phyloP scores from a whole-genome alignment of 2,329 filamentous ascomycete genomes.

The Botryotinia globosa region DNA sequence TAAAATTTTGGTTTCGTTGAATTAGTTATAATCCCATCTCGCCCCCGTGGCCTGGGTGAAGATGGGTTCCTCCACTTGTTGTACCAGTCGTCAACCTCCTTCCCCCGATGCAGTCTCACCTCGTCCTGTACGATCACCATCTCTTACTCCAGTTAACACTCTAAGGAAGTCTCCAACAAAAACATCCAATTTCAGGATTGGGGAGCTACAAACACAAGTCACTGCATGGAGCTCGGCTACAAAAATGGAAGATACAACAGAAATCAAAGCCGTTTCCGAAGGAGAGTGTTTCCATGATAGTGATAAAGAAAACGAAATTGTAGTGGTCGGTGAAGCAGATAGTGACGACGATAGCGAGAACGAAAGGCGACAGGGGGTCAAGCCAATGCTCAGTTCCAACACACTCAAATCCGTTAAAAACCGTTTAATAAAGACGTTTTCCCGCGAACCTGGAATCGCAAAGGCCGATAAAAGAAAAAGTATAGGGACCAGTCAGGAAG shows the following conservation, averaged over 20 bases:
- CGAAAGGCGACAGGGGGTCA: constrained; percentile 39
- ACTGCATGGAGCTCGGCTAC: constrained; percentile 27
- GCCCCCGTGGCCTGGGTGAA: neutral
- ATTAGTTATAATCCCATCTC: constrained; percentile 1
- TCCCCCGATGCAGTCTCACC: constrained; percentile 35
- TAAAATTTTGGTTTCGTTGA: constrained; percentile 5
- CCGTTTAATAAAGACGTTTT: constrained; percentile 43
- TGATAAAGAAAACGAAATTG: constrained; percentile 39
- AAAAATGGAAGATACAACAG: constrained; percentile 23
- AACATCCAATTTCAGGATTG: constrained; percentile 10
- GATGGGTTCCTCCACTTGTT: constrained; percentile 29
- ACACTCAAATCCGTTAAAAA: constrained; percentile 47
- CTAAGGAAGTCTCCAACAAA: constrained; percentile 22
- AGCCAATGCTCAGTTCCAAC: constrained; percentile 42
- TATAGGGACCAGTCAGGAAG: constrained; percentile 50
- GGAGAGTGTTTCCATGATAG: constrained; percentile 26
- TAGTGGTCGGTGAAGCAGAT: constrained; percentile 37
- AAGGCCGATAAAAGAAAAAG: constrained; percentile 43
- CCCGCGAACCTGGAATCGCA: constrained; percentile 43
- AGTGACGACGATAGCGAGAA: constrained; percentile 41
- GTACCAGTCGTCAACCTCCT: constrained; percentile 33
- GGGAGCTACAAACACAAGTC: neutral
- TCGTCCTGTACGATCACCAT: constrained; percentile 25
- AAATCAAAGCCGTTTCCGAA: constrained; percentile 35
- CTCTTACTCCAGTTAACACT: constrained; percentile 12